Evolutionary conservation across 1,284 basidiomycete species (phyloP), one percentile per base, ranked within the genome.

Genomic region (Rhizoctonia solani): DNA sequence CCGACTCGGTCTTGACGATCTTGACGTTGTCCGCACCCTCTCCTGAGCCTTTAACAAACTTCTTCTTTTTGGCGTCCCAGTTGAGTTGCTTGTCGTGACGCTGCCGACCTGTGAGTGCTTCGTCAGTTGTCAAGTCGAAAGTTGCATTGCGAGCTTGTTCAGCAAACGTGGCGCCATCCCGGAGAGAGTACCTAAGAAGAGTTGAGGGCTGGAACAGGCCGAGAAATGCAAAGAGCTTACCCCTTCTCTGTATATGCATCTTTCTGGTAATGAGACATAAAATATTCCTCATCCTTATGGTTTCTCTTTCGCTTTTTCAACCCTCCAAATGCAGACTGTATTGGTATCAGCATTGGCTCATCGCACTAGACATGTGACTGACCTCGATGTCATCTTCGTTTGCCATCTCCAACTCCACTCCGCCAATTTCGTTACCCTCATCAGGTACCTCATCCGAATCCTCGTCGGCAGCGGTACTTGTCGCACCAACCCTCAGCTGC

Each of bases 61-160:
- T 94, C 77, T 98, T 98, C 79, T 94, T 96, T 80, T 96, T 98
- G 73, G 92, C 90, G 77, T 98, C 95, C 97, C 97, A 99, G 32
- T 80, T 86, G 68, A 90, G 75, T 69, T 82, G 82, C 70, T 81
- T 81, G 50, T 88, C 85, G 52, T 85, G 87, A 67, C 88, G 87
- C 68, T 87, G 86, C 68, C 85, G 83, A 13, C 85, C 81, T 30
- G 83, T 82, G 56, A 80, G 74, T 67, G 21, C 79, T 70, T 95
- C 92, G 72, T 98, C 96, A 11, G 87, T 88, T 1, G 86, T 82
- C 14, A 99, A 82, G 75, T 98, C 95, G 70, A 98, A 93, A 0
- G 91, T 84, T 2, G 87, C 88, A 4, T 83, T 82, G 2, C 85
- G 83, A 0, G 94, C 93, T 79, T 98, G 93, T 72, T 90, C 89